Evolutionary conservation across 2,329 filamentous ascomycete species (phyloP).

Genomic region (Alternaria atra): DNA sequence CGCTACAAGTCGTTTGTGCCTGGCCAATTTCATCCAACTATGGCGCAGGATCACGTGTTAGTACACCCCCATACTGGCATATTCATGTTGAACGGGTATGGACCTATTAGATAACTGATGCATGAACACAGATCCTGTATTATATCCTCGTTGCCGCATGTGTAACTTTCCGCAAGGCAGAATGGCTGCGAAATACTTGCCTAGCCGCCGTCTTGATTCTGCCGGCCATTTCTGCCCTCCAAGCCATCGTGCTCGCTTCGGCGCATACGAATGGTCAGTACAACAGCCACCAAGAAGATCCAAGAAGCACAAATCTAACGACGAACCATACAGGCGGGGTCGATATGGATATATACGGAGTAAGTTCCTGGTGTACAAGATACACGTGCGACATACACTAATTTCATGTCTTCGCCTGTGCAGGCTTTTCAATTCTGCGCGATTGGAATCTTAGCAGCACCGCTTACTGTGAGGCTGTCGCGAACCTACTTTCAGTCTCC

Average conservation of each 20-base stretch:
- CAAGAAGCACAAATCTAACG: conserved; percentile 20
- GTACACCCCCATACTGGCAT: conserved; percentile 10
- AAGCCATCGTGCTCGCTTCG: conserved; percentile 68
- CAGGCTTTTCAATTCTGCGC: conserved; percentile 71
- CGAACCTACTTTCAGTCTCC: conserved; percentile 71
- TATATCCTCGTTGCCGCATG: conserved; percentile 68
- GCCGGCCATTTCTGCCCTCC: conserved; percentile 70
- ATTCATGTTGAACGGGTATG: background rate
- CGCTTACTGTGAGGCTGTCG: conserved; percentile 68
- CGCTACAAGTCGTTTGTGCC: conserved; percentile 62
- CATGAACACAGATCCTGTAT: conserved; percentile 55
- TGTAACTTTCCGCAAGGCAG: conserved; percentile 69
- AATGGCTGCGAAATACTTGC: conserved; percentile 71
- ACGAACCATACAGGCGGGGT: conserved; percentile 60
- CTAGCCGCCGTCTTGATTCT: conserved; percentile 68
- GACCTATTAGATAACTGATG: conserved; percentile 37
- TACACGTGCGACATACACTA: background rate
- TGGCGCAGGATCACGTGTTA: conserved; percentile 64
- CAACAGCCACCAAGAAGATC: conserved; percentile 2
- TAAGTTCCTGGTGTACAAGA: background rate
- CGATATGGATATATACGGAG: conserved; percentile 73
- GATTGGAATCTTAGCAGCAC: conserved; percentile 71
- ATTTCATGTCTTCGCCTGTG: background rate
- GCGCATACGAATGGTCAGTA: conserved; percentile 66
- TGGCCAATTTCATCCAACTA: conserved; percentile 68